Percentiles rank a stretch among this genome's conserved stretches.
Evolutionary conservation across 1,284 basidiomycete genomes (phyloP).

Genomic region (Sanghuangporus weigelae): DNA sequence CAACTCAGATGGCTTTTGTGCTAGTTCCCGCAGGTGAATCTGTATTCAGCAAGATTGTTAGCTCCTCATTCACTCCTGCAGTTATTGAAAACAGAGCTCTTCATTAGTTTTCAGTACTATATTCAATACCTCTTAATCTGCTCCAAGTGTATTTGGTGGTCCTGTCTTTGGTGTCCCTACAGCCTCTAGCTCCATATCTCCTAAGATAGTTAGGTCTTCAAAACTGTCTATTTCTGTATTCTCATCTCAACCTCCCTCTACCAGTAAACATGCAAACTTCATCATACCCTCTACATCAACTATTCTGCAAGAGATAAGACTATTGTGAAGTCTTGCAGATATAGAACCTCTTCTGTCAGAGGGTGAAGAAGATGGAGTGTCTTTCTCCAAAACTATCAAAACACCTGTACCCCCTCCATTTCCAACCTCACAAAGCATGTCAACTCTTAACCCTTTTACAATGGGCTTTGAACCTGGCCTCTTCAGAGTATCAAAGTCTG

Average conservation of each 20-base stretch:
- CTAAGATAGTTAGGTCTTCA: neutral
- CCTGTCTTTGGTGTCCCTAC: constrained; percentile 21
- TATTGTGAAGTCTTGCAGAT: constrained; percentile 1
- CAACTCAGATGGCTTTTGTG: neutral
- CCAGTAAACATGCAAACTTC: neutral
- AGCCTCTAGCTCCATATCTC: neutral
- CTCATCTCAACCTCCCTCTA: neutral
- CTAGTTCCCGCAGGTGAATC: constrained; percentile 18
- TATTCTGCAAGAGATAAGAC: neutral
- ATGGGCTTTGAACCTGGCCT: constrained; percentile 12
- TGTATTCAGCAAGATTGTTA: constrained; percentile 23
- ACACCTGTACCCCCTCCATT: constrained; percentile 24
- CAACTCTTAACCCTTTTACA: constrained; percentile 24
- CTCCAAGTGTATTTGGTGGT: constrained; percentile 27
- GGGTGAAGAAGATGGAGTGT: constrained; percentile 11
- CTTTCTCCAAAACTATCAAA: constrained; percentile 8
- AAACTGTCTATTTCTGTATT: neutral
- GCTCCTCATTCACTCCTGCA: constrained; percentile 10
- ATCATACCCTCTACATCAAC: neutral
- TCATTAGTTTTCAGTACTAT: constrained; percentile 7
- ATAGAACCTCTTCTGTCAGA: constrained; percentile 2
- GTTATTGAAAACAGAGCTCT: constrained; percentile 2
- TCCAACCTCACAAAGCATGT: constrained; percentile 18
- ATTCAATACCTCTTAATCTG: constrained; percentile 2
- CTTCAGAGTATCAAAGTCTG: neutral